Base-by-base conservation (phyloP, 2,329 filamentous ascomycete species). In the Tolypocladium paradoxum region DNA sequence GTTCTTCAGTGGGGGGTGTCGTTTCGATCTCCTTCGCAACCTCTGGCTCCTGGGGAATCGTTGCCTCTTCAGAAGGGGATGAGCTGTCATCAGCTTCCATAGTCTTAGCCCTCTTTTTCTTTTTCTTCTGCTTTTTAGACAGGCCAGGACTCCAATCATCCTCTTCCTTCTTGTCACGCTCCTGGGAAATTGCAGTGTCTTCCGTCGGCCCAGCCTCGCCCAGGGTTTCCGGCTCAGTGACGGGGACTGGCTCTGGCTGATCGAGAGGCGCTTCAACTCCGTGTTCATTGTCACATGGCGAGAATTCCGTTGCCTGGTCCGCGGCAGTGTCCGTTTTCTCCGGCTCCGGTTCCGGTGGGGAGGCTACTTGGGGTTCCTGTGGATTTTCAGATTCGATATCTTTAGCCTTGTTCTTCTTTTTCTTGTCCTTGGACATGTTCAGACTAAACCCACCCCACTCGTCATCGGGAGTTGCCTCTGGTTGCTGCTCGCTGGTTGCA, bases 351-450 rank as follows among this genome's bases (percentile, higher is more conserved):
- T 34, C 54, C 45, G 49, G 29, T 49, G 54, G 56, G 54, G 53
- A 54, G 27, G 54, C 57, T 51, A 54, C 59, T 54, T 67, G 55
- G 54, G 61, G 56, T 58, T 65, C 61, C 60, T 67, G 62, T 57
- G 59, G 56, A 54, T 56, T 55, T 58, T 62, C 55, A 63, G 58
- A 58, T 58, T 62, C 63, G 55, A 56, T 56, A 56, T 64, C 57
- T 60, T 68, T 66, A 64, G 64, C 58, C 57, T 63, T 64, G 52
- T 68, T 68, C 54, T 69, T 64, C 53, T 64, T 64, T 54, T 69
- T 66, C 54, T 66, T 62, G 54, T 65, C 66, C 55, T 66, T 61
- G 51, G 63, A 61, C 53, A 55, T 56, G 54, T 62, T 63, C 43
- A 58, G 58, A 60, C 58, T 62, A 50, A 61, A 62, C 57, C 61